Conservation (phyloP, 305 asterid species). For the Rubia occidens region DNA sequence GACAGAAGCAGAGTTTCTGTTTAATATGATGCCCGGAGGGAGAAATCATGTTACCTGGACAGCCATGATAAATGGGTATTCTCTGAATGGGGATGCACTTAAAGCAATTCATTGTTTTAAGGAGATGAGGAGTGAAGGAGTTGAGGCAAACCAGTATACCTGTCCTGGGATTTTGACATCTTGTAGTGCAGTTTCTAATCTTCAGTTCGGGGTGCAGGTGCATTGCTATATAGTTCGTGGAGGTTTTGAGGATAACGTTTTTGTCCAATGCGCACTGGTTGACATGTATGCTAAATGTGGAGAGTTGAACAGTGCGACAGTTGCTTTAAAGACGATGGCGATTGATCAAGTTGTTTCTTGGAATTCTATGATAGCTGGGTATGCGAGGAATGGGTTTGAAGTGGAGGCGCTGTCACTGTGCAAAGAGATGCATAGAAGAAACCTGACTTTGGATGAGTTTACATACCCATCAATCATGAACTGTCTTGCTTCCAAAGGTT, state of each 20-base stretch:
- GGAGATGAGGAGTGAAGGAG: constrained; percentile 54
- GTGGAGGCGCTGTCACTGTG: constrained; percentile 54
- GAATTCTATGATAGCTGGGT: constrained; percentile 76
- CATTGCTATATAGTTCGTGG: constrained; percentile 55
- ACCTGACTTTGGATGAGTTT: constrained; percentile 56
- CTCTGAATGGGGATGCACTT: constrained; percentile 42
- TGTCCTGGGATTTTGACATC: constrained; percentile 67
- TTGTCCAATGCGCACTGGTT: constrained; percentile 65
- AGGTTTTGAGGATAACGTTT: constrained; percentile 70
- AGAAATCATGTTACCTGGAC: constrained; percentile 91
- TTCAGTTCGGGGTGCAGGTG: constrained; percentile 51
- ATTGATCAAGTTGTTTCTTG: constrained; percentile 53
- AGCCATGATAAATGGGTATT: constrained; percentile 73
- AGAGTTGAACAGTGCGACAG: constrained; percentile 50
- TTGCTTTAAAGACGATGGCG: constrained; percentile 41
- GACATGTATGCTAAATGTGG: constrained; percentile 83
- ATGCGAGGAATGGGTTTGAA: constrained; percentile 38
- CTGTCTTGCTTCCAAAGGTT: constrained; percentile 44
- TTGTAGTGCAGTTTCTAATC: constrained; percentile 41
- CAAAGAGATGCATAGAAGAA: constrained; percentile 41
- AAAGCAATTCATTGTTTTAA: constrained; percentile 49
- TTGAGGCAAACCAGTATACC: constrained; percentile 74
- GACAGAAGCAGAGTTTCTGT: constrained; percentile 52
- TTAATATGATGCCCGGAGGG: constrained; percentile 39
- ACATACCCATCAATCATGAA: constrained; percentile 70